These are phyloP conservation scores for Fusarium nelsonii DNA, from an alignment of 2,329 filamentous ascomycete species.

Conservation along the genomic window DNA sequence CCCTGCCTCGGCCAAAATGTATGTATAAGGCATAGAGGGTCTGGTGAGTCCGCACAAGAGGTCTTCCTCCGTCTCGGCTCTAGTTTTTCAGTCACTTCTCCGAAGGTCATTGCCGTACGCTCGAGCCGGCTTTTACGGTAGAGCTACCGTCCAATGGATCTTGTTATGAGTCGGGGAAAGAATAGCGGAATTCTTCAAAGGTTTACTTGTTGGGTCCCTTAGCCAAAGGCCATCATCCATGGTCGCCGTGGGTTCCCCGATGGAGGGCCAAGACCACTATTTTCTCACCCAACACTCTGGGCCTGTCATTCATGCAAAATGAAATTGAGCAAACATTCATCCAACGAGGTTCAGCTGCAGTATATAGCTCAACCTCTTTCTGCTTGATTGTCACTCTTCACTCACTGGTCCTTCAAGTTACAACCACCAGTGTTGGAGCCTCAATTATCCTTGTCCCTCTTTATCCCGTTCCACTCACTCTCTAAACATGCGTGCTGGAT, in stretches of 20 bases:
- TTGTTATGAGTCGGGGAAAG: too few relatives aligned
- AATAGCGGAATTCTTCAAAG: too few relatives aligned
- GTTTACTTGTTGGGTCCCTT: background rate
- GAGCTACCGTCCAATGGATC: background rate
- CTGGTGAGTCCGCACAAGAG: background rate
- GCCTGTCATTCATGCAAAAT: conserved; percentile 1
- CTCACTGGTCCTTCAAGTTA: conserved; percentile 18
- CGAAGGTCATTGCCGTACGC: background rate
- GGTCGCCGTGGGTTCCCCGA: background rate
- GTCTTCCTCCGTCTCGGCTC: background rate
- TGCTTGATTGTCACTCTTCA: conserved; percentile 7
- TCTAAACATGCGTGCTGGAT: conserved; percentile 37
- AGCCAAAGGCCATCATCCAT: background rate
- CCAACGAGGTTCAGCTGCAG: conserved; percentile 8
- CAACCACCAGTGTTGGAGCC: conserved; percentile 13
- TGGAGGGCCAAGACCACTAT: background rate
- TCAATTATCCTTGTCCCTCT: conserved; percentile 20
- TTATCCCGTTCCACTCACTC: background rate
- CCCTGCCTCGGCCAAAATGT: conserved; percentile 5
- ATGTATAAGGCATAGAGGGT: conserved; percentile 2
- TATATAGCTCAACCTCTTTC: conserved; percentile 31
- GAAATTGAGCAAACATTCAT: background rate
- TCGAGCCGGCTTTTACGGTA: background rate
- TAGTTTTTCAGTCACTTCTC: background rate
- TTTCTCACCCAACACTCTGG: background rate